Percentiles rank a stretch among this genome's conserved stretches.
These are phyloP conservation scores for Stellera chamaejasme DNA, from an alignment of 345 rosid species.

Conservation along the genomic window DNA sequence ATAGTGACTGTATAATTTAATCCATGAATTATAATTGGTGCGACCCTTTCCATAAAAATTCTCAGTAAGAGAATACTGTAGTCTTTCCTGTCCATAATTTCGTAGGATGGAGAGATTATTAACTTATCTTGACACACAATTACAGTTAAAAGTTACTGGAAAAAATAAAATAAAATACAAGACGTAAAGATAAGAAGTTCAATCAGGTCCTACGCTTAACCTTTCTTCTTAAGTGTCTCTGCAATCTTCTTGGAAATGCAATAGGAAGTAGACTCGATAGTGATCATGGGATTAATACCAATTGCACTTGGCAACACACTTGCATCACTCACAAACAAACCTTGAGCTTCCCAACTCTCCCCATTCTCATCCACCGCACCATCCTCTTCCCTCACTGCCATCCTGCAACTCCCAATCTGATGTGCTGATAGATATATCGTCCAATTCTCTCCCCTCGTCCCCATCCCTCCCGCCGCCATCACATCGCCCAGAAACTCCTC, in stretches of 20 bases:
- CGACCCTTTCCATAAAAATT: too few relatives aligned
- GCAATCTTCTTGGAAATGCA: conserved; percentile 42
- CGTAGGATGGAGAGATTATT: too few relatives aligned
- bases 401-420: conserved; percentile 78
- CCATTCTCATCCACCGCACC: conserved; percentile 62
- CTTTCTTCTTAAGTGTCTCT: background rate
- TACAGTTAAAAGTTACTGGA: too few relatives aligned
- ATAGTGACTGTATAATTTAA: too few relatives aligned
- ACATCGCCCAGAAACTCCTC: conserved; percentile 42
- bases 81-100: too few relatives aligned
- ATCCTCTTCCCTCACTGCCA: conserved; percentile 42
- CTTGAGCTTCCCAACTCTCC: conserved; percentile 48
- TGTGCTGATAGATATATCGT: conserved; percentile 38
- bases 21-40: too few relatives aligned
- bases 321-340: conserved; percentile 36
- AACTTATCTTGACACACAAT: too few relatives aligned
- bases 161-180: too few relatives aligned
- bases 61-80: too few relatives aligned
- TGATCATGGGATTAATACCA: conserved; percentile 56
- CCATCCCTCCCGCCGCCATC: conserved; percentile 24
- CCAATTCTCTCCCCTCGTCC: conserved; percentile 42
- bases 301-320: conserved; percentile 28
- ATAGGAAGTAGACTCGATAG: conserved; percentile 39
- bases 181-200: too few relatives aligned
- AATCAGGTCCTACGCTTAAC: too few relatives aligned